Percentiles rank a stretch among this genome's conserved stretches.
Evolutionary conservation across 768 basidiomycete genomes (phyloP).

Genomic region (Tubosaeta sp.): DNA sequence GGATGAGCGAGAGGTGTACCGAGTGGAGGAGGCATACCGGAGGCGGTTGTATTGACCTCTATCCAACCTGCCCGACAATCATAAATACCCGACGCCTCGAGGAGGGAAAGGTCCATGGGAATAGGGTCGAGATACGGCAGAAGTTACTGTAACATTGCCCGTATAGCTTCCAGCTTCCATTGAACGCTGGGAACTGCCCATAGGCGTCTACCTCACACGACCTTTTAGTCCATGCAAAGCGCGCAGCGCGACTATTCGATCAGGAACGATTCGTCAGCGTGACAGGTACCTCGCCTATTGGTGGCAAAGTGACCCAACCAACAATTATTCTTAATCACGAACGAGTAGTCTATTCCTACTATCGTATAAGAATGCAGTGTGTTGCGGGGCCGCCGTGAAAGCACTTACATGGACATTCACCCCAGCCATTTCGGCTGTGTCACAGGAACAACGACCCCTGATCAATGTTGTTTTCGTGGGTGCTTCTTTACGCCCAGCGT

Average conservation of each 20-base stretch:
- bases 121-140: neutral
- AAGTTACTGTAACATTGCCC: neutral
- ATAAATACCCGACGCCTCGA: constrained; percentile 1
- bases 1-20: constrained; percentile 1
- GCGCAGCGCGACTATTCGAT: neutral
- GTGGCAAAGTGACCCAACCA: neutral
- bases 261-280: neutral
- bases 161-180: neutral
- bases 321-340: too few relatives aligned
- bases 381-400: neutral
- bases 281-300: neutral
- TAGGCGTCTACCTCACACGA: neutral
- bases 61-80: neutral
- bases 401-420: neutral
- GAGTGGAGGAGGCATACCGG: constrained; percentile 13
- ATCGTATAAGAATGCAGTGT: neutral
- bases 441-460: neutral
- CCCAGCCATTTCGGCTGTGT: neutral
- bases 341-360: neutral
- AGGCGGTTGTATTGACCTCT: neutral
- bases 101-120: neutral
- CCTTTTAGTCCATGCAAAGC: neutral
- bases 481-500: neutral
- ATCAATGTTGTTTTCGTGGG: neutral
- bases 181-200: neutral